Conservation (phyloP, 2,329 filamentous ascomycete species). For the Pyricularia sp. region DNA sequence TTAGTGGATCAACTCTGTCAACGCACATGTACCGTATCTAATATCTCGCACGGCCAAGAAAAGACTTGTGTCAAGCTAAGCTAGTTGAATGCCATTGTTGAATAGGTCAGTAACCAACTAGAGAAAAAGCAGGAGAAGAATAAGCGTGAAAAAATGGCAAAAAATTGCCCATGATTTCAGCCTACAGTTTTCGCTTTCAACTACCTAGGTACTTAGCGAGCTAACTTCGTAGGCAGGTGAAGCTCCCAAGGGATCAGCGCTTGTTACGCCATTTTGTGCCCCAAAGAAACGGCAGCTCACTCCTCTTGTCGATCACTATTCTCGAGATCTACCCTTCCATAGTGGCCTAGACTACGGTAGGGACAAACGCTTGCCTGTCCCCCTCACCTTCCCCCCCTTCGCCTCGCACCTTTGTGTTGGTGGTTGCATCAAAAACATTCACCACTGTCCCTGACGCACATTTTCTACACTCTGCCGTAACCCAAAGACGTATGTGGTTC, state of each 20-base stretch:
- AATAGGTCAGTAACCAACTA: background rate
- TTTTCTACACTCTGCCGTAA: background rate
- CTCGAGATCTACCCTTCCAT: background rate
- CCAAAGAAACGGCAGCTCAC: slow-evolving; percentile 1
- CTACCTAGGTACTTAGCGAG: background rate
- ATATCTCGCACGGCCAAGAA: background rate
- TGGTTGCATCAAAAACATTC: background rate
- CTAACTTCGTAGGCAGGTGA: background rate
- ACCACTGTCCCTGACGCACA: background rate
- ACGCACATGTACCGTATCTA: background rate
- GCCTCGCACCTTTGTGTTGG: background rate
- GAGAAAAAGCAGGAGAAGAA: background rate
- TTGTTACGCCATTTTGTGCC: slow-evolving; percentile 6
- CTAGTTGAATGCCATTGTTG: background rate
- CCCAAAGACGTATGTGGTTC: background rate
- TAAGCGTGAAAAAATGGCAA: background rate
- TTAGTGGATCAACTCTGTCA: background rate
- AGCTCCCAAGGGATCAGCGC: background rate
- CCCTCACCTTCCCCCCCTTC: background rate
- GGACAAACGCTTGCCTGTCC: background rate
- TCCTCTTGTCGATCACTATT: slow-evolving; percentile 4
- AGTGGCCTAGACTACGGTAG: background rate
- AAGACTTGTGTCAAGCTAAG: background rate
- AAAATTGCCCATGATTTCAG: background rate
- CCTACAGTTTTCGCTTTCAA: background rate